These are phyloP conservation scores for Leccinum angustisporum DNA, from an alignment of 1,284 basidiomycete genomes.

Conservation along the genomic window DNA sequence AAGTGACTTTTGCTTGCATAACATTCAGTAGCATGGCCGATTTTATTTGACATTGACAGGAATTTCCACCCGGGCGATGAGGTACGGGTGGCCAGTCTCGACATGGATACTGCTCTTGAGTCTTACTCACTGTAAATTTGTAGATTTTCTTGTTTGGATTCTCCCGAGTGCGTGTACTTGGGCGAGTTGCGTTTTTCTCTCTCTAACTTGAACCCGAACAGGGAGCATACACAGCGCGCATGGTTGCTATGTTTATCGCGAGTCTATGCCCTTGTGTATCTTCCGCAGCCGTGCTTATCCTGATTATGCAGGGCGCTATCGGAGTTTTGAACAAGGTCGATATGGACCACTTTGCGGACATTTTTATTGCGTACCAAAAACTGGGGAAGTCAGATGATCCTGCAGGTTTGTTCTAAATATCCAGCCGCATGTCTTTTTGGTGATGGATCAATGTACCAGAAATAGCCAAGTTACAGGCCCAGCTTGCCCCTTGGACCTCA, in stretches of 20 bases:
- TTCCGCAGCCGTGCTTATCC: not conserved
- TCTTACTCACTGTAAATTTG: constrained; percentile 3
- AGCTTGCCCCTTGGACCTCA: constrained; percentile 53
- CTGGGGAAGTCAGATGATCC: constrained; percentile 52
- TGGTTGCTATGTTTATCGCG: constrained; percentile 69
- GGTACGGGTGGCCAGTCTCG: constrained; percentile 35
- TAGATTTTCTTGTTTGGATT: constrained; percentile 75
- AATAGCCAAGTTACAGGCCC: constrained; percentile 39
- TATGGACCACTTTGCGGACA: constrained; percentile 66
- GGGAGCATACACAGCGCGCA: constrained; percentile 73
- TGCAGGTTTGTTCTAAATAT: constrained; percentile 39
- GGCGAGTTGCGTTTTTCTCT: not conserved
- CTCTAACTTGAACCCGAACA: constrained; percentile 9
- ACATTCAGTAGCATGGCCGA: not conserved
- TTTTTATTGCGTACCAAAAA: constrained; percentile 61
- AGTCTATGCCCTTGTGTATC: constrained; percentile 21
- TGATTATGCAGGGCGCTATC: constrained; percentile 50
- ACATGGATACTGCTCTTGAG: constrained; percentile 3
- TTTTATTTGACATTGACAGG: constrained; percentile 34
- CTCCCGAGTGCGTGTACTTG: constrained; percentile 49
- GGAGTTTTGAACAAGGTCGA: constrained; percentile 63
- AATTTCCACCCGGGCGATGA: constrained; percentile 71
- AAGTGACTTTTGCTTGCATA: constrained; percentile 28
- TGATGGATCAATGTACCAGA: constrained; percentile 36
- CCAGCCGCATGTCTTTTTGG: not conserved